phyloP scores from a whole-genome alignment of 1,139 yeast genomes.

The Saccharomyces pastorianus region DNA sequence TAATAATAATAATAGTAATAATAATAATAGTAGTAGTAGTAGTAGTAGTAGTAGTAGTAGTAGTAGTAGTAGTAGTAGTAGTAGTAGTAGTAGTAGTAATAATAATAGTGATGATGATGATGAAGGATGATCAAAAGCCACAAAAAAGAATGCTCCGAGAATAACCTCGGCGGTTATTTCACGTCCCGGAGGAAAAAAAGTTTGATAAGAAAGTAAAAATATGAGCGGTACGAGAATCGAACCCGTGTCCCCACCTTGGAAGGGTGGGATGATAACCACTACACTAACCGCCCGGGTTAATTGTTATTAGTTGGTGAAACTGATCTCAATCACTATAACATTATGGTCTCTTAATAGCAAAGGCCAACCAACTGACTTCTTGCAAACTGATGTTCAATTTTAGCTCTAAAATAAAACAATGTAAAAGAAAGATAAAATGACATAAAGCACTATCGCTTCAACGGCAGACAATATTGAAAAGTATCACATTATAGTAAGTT shows the following conservation, averaged over 20 bases:
- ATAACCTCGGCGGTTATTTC: background rate
- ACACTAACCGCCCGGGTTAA: slow-evolving; percentile 31
- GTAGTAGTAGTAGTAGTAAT: background rate
- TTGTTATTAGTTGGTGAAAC: background rate
- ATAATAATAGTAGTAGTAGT: too few species aligned
- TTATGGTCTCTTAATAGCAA: too few species aligned
- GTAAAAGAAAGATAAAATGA: too few species aligned
- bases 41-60: too few species aligned
- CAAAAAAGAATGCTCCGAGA: background rate
- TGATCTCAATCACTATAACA: too few species aligned
- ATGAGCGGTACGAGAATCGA: slow-evolving; percentile 35
- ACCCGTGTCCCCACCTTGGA: slow-evolving; percentile 35
- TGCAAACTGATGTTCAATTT: too few species aligned
- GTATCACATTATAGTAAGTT: background rate
- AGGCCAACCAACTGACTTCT: too few species aligned
- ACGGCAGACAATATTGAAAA: too few species aligned
- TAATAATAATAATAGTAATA: background rate
- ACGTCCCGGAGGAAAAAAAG: background rate
- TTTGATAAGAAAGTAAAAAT: slow-evolving; percentile 8
- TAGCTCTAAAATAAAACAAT: too few species aligned
- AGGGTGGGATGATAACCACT: slow-evolving; percentile 35
- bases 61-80: background rate
- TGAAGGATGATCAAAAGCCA: background rate
- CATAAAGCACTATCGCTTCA: too few species aligned
- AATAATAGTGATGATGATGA: background rate